Conservation (phyloP, 176 grass and related monocot species). For the Zoysia pacifica region DNA sequence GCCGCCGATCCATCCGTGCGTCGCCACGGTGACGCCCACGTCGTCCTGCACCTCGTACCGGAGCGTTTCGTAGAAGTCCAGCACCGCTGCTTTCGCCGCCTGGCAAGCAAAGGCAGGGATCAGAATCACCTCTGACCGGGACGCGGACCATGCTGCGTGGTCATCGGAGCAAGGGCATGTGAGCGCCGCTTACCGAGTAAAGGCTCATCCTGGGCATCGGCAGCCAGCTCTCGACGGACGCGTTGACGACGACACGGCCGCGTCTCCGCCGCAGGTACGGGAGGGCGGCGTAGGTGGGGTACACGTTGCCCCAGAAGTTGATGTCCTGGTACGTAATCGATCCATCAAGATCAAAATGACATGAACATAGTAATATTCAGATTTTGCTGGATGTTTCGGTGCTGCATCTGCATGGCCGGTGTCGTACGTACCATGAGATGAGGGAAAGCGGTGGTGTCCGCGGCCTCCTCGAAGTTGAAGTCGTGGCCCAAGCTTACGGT, state of each 20-base stretch:
- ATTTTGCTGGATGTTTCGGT: no score
- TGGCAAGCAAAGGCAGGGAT: not conserved
- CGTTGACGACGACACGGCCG: conserved; percentile 77
- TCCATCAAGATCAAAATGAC: not conserved
- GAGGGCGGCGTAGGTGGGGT: conserved; percentile 77
- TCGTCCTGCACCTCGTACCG: conserved; percentile 76
- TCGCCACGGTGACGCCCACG: conserved; percentile 71
- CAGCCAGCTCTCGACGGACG: conserved; percentile 80
- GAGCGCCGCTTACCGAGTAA: conserved; percentile 58
- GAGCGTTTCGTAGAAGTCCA: conserved; percentile 88
- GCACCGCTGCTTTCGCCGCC: conserved; percentile 82
- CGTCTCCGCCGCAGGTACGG: conserved; percentile 63
- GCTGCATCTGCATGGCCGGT: not conserved
- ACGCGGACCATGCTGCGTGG: not conserved
- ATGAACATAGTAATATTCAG: no score
- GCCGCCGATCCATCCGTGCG: conserved; percentile 76
- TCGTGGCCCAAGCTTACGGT: conserved; percentile 77
- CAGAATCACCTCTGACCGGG: not conserved
- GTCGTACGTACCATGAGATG: conserved; percentile 64
- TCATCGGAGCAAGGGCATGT: not conserved
- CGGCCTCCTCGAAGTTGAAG: conserved; percentile 85
- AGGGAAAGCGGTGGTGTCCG: conserved; percentile 69
- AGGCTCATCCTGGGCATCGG: conserved; percentile 92
- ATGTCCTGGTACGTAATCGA: conserved; percentile 48
- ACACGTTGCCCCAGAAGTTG: conserved; percentile 97